These are phyloP conservation scores for Arthrobotrys musiformis DNA, from an alignment of 2,329 filamentous ascomycete genomes.

Conservation along the genomic window DNA sequence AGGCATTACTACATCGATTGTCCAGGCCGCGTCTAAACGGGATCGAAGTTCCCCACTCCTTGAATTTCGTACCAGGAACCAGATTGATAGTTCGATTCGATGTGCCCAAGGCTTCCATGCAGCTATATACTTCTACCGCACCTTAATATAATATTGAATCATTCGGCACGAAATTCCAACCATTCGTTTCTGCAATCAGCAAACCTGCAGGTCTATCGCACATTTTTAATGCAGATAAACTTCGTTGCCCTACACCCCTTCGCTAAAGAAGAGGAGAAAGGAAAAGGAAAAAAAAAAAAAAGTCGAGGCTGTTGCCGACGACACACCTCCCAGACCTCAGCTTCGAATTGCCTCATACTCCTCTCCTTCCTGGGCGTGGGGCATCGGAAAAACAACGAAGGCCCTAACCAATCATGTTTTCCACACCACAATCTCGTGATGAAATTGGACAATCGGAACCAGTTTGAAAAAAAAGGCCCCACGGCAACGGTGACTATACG, in stretches of 20 bases:
- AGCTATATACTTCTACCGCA: not conserved
- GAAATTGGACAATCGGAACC: constrained; percentile 32
- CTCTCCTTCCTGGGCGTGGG: constrained; percentile 3
- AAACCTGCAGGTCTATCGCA: constrained; percentile 32
- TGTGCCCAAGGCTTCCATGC: constrained; percentile 9
- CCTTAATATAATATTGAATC: not conserved
- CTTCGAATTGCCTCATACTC: constrained; percentile 45
- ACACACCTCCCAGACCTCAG: constrained; percentile 20
- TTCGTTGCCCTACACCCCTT: constrained; percentile 17
- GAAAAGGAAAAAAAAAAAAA: constrained; percentile 2
- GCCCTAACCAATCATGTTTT: constrained; percentile 37
- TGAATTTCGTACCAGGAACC: constrained; percentile 8
- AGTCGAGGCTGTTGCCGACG: constrained; percentile 19
- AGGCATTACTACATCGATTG: constrained; percentile 14
- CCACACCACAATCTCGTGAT: constrained; percentile 54
- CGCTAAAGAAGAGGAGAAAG: not conserved
- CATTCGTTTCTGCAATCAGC: constrained; percentile 16
- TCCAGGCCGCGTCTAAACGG: constrained; percentile 6
- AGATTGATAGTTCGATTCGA: constrained; percentile 8
- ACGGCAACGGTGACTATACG: constrained; percentile 7
- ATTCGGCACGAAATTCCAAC: constrained; percentile 16
- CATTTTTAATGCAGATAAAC: constrained; percentile 30
- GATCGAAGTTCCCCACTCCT: constrained; percentile 6
- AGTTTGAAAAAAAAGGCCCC: constrained; percentile 16
- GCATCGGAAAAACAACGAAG: constrained; percentile 34